Evolutionary conservation across 2,329 filamentous ascomycete genomes (phyloP).

Genomic region (Cercospora citrullina): DNA sequence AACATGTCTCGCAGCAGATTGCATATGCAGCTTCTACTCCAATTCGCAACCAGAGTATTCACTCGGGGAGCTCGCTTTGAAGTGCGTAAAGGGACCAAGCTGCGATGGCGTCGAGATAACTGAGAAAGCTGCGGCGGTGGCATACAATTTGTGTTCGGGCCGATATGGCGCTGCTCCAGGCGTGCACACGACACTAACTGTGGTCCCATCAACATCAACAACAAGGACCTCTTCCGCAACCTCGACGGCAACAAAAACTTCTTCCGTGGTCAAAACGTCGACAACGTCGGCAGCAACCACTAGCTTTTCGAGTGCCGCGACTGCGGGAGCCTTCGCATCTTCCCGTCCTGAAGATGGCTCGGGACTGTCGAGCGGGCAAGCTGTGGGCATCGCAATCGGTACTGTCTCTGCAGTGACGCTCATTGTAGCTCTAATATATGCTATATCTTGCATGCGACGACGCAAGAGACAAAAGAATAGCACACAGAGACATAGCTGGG

Average conservation of each 20-base stretch:
- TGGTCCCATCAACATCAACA: slow-evolving; percentile 9
- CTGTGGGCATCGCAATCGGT: slow-evolving; percentile 38
- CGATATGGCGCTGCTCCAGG: slow-evolving; percentile 29
- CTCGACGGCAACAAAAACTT: neutral
- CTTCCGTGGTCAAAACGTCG: neutral
- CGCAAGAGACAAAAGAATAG: slow-evolving; percentile 20
- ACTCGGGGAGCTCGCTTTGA: slow-evolving; percentile 38
- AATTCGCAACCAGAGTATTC: neutral
- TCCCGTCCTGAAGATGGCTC: slow-evolving; percentile 7
- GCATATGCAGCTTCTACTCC: slow-evolving; percentile 1
- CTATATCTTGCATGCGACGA: slow-evolving; percentile 27
- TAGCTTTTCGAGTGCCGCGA: neutral
- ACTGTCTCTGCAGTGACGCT: slow-evolving; percentile 34
- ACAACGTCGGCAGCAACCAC: neutral
- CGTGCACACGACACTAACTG: slow-evolving; percentile 29
- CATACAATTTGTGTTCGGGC: slow-evolving; percentile 35
- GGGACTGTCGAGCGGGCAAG: slow-evolving; percentile 35
- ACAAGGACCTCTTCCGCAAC: neutral
- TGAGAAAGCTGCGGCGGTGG: slow-evolving; percentile 9
- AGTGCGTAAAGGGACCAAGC: slow-evolving; percentile 23
- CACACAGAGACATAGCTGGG: slow-evolving; percentile 33
- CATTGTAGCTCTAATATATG: slow-evolving; percentile 28
- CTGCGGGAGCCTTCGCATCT: slow-evolving; percentile 8
- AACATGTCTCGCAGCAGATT: neutral
- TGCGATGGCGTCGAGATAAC: neutral